These are phyloP conservation scores for Lobosporangium transversale DNA, from an alignment of 192 early-diverging fungal species.

Conservation along the genomic window DNA sequence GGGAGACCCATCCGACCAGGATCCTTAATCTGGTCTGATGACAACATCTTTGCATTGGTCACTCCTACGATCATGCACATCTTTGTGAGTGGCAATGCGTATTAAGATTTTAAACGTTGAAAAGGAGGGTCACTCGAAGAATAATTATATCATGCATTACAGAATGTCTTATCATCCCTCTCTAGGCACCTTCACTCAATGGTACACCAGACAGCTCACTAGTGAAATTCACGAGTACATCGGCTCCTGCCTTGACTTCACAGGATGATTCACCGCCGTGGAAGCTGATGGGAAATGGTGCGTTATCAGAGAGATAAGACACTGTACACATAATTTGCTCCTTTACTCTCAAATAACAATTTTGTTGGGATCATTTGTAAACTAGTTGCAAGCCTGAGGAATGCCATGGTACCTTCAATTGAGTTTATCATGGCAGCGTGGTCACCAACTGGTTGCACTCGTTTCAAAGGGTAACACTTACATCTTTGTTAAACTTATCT, in stretches of 20 bases:
- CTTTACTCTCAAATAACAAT: neutral
- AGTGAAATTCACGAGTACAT: conserved; percentile 14
- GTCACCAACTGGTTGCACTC: conserved; percentile 45
- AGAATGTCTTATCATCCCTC: too few species aligned
- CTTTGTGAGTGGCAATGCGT: conserved; percentile 15
- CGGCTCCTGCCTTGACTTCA: conserved; percentile 2
- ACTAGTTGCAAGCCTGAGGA: conserved; percentile 22
- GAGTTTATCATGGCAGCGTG: conserved; percentile 24
- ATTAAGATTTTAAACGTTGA: too few species aligned
- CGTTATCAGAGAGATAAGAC: neutral
- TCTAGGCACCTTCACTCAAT: conserved; percentile 15
- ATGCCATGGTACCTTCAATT: conserved; percentile 11
- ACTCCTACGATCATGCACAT: conserved; percentile 34
- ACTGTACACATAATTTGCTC: neutral
- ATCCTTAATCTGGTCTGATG: conserved; percentile 50
- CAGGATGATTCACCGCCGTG: conserved; percentile 24
- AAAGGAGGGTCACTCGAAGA: too few species aligned
- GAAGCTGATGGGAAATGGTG: conserved; percentile 16
- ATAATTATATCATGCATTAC: too few species aligned
- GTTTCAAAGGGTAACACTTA: conserved; percentile 24
- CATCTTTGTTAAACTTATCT: too few species aligned
- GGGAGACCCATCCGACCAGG: conserved; percentile 31
- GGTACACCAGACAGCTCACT: neutral
- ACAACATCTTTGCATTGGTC: conserved; percentile 39
- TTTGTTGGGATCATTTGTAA: neutral